Evolutionary conservation across 306 rosid genomes (phyloP).

Genomic region (Quercus glauca): DNA sequence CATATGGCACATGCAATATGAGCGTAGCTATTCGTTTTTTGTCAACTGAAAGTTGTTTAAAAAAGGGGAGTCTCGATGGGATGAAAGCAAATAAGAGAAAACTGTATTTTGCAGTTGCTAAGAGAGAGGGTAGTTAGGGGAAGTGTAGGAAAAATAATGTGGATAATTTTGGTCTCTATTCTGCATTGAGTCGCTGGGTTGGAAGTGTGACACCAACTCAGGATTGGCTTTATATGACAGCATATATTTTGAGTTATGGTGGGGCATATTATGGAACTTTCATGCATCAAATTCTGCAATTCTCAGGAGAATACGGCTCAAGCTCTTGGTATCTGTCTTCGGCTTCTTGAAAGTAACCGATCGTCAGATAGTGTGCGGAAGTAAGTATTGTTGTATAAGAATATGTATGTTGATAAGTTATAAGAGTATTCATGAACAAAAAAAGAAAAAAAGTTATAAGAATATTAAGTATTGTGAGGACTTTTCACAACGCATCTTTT

Average conservation of each 20-base stretch:
- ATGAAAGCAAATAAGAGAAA: background rate
- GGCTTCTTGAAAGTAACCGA: constrained; percentile 83
- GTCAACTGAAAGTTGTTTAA: too few relatives aligned
- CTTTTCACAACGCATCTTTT: background rate
- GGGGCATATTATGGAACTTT: constrained; percentile 1
- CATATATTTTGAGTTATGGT: background rate
- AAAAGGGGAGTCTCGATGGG: background rate
- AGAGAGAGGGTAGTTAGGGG: background rate
- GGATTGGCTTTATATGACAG: background rate
- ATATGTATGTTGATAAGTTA: background rate
- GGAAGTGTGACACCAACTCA: background rate
- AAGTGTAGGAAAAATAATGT: background rate
- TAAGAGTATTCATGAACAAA: too few relatives aligned
- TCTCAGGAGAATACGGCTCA: constrained; percentile 82
- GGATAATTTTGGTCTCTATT: background rate
- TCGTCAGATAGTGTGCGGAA: constrained; percentile 91
- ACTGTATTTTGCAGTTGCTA: background rate
- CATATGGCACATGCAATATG: too few relatives aligned
- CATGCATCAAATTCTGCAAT: constrained; percentile 4
- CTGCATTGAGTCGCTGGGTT: background rate
- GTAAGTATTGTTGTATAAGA: constrained; percentile 36
- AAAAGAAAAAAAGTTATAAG: background rate
- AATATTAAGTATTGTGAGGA: constrained; percentile 16
- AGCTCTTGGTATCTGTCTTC: constrained; percentile 93
- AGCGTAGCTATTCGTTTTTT: too few relatives aligned